Evolutionary conservation across 331 rosid genomes (phyloP).

Genomic region (Telfairia occidentalis): DNA sequence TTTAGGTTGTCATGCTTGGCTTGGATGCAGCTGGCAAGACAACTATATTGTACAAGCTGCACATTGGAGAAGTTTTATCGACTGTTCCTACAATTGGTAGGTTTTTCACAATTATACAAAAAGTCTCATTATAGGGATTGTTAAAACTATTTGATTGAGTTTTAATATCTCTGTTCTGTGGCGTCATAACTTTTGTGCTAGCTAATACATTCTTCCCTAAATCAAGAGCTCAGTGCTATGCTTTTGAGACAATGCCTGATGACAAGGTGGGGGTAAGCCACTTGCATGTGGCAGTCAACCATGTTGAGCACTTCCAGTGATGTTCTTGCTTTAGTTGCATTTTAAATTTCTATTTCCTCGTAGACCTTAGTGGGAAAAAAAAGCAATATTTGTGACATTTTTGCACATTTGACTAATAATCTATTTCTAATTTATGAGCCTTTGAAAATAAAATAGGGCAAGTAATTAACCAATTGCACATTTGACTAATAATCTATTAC

Average conservation of each 20-base stretch:
- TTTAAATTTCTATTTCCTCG: background rate
- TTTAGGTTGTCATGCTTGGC: slow-evolving; percentile 61
- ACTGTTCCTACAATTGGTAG: slow-evolving; percentile 58
- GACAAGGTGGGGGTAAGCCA: slow-evolving; percentile 7
- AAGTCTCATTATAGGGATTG: background rate
- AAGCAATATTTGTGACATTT: background rate
- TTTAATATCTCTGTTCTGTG: background rate
- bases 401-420: background rate
- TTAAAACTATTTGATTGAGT: background rate
- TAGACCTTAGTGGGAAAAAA: background rate
- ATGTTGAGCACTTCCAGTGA: background rate
- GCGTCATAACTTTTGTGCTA: background rate
- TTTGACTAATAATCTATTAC: background rate
- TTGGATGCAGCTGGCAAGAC: slow-evolving; percentile 62
- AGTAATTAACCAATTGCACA: background rate
- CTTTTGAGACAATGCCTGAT: background rate
- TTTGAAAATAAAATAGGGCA: background rate
- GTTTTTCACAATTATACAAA: background rate
- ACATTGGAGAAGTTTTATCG: slow-evolving; percentile 56
- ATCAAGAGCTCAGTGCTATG: background rate
- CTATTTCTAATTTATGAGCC: background rate
- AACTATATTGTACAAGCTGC: slow-evolving; percentile 51
- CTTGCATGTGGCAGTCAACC: background rate
- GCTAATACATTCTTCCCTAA: background rate
- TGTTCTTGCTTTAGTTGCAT: background rate